Percentiles rank a stretch among this genome's conserved stretches.
These are phyloP conservation scores for Silene noctiflora DNA, from an alignment of 179 eudicot species.

Conservation along the genomic window DNA sequence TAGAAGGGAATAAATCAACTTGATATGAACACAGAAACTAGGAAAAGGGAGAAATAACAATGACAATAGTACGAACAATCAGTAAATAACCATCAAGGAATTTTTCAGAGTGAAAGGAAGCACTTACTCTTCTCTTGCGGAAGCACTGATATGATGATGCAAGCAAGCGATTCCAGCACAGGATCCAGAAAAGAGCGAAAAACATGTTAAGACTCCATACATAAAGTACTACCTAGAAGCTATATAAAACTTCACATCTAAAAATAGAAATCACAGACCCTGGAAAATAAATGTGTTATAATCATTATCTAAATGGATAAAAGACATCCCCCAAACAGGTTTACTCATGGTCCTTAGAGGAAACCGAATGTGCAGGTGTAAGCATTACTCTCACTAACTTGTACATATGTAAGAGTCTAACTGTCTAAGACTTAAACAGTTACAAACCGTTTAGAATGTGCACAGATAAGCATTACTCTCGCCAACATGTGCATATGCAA, in stretches of 20 bases:
- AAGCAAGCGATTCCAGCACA: conserved; percentile 24
- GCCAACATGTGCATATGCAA: neutral
- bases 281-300: conserved; percentile 1
- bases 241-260: neutral
- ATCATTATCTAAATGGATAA: neutral
- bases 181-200: conserved; percentile 12
- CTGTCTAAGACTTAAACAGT: neutral
- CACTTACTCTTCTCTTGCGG: conserved; percentile 88
- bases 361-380: neutral
- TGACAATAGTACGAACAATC: conserved; percentile 1
- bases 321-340: neutral
- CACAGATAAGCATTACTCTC: neutral
- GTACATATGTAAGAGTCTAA: conserved; percentile 3
- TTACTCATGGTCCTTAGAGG: neutral
- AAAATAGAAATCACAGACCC: neutral
- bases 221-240: neutral
- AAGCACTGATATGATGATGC: conserved; percentile 48
- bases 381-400: neutral
- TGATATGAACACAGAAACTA: neutral
- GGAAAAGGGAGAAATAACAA: neutral
- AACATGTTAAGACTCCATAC: conserved; percentile 9
- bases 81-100: neutral
- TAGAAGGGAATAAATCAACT: neutral
- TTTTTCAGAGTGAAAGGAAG: conserved; percentile 5
- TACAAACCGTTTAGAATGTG: neutral